Percentiles rank a stretch among this genome's conserved stretches.
These are phyloP conservation scores for Fraxinus pennsylvanica DNA, from an alignment of 257 asterid species.

Conservation along the genomic window DNA sequence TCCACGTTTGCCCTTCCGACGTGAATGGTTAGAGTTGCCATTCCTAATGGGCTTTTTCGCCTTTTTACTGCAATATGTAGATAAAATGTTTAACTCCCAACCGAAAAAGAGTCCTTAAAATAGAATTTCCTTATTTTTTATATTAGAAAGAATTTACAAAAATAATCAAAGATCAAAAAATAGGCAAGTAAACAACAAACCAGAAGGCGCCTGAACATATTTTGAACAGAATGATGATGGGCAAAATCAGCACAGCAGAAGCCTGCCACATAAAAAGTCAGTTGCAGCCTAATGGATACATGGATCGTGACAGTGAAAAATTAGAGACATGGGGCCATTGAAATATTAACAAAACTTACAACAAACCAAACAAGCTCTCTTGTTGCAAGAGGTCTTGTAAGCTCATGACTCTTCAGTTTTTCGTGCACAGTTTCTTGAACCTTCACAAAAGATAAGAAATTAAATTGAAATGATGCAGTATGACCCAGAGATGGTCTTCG, in stretches of 20 bases:
- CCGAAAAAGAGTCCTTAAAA: background rate
- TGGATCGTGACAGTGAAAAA: background rate
- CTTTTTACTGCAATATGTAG: constrained; percentile 39
- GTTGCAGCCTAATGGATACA: constrained; percentile 12
- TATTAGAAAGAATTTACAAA: background rate
- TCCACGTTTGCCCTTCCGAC: constrained; percentile 53
- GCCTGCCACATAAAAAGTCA: constrained; percentile 38
- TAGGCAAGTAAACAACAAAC: constrained; percentile 32
- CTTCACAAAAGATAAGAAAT: constrained; percentile 40
- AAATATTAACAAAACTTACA: constrained; percentile 44
- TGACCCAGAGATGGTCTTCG: background rate
- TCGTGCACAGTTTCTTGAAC: constrained; percentile 68
- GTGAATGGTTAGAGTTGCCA: constrained; percentile 35
- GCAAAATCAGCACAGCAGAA: constrained; percentile 52
- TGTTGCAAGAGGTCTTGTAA: constrained; percentile 70
- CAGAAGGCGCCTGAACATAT: constrained; percentile 40
- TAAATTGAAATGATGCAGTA: constrained; percentile 1
- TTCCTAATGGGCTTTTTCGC: constrained; percentile 31
- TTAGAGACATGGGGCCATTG: constrained; percentile 14
- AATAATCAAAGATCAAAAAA: constrained; percentile 4
- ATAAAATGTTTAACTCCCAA: background rate
- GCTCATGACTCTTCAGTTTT: constrained; percentile 70
- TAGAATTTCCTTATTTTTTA: background rate
- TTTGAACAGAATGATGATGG: constrained; percentile 43
- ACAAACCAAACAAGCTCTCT: constrained; percentile 84